Percentiles rank a stretch among this genome's conserved stretches.
phyloP scores from a whole-genome alignment of 2,329 filamentous ascomycete genomes.

The Saccharata proteae region DNA sequence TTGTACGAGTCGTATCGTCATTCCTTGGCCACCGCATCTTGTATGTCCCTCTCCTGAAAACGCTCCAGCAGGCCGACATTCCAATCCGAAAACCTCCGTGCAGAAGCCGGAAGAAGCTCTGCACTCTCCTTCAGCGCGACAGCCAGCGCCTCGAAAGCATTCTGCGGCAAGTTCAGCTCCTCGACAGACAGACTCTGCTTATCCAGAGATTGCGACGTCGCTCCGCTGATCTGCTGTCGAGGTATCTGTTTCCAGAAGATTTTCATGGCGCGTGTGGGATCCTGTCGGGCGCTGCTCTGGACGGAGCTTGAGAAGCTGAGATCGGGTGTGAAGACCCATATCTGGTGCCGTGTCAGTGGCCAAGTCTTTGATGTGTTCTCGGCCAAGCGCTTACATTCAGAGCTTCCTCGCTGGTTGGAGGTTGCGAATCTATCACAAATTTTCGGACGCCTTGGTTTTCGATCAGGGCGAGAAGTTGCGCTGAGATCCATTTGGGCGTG shows the following conservation, averaged over 20 bases:
- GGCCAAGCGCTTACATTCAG: background rate
- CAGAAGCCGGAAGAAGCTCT: conserved; percentile 40
- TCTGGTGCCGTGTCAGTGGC: conserved; percentile 26
- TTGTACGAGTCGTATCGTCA: too few species aligned
- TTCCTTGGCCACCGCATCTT: too few species aligned
- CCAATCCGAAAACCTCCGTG: conserved; percentile 54
- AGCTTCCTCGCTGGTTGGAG: conserved; percentile 9
- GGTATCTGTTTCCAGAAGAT: conserved; percentile 36
- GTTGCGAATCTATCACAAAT: conserved; percentile 49
- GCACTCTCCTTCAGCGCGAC: conserved; percentile 38
- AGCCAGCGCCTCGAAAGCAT: conserved; percentile 36
- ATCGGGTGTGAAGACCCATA: conserved; percentile 51
- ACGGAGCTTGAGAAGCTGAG: conserved; percentile 39
- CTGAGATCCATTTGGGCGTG: conserved; percentile 36
- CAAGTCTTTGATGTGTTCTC: conserved; percentile 1
- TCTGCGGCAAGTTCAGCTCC: conserved; percentile 39
- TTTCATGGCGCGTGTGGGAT: conserved; percentile 43
- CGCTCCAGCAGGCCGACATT: conserved; percentile 50
- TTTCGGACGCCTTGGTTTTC: conserved; percentile 44
- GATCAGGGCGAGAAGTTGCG: conserved; percentile 43
- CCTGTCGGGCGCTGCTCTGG: conserved; percentile 16
- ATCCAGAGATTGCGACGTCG: conserved; percentile 16
- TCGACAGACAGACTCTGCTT: conserved; percentile 34
- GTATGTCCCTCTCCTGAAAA: conserved; percentile 27
- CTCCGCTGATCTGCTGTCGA: too few species aligned